Base-by-base conservation (phyloP, 2,329 filamentous ascomycete genomes). In the Ascocoryne sarcoides region DNA sequence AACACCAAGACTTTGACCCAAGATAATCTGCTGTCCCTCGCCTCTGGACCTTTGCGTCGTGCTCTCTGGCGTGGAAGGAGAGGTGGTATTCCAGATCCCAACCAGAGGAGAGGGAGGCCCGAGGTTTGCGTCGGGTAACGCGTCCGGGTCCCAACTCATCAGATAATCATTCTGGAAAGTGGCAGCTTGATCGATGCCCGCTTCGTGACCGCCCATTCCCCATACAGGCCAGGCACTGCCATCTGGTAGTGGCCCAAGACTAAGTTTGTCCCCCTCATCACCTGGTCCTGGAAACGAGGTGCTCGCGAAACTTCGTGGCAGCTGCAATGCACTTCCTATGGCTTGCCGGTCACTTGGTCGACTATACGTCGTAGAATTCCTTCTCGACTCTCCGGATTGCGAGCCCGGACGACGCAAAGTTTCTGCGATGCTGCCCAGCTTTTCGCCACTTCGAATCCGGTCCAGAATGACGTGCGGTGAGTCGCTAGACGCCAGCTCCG, bases 1-100 rank as follows among this genome's bases (percentile, higher is more conserved):
- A 1, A 70, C 67, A 20, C 83, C 60, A 16, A 83, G 67, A 44
- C 76, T 73, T 44, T 75, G 65, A 2, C 84, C 75, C 12, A 84
- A 66, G 12, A 61, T 62, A 10, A 66, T 55, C 46, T 83, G 78
- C 43, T 53, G 51, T 34, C 53, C 56, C 26, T 46, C 37, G 64
- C 60, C 36, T 71, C 71, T 50, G 71, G 75, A 5, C 57, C 47
- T 45, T 16, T 43, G 39, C 16, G 44, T 44, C 10, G 37, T 26
- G n/a, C 39, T 46, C 18, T 47, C 41, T 3, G 43, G 39, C 4
- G 33, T 29, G 20, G 49, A 48, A 21, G 30, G 36, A 12, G 41
- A 32, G 10, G 39, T 21, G 3, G 45, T 42, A 29, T 50, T 40
- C 51, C 53, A 54, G 8, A 37, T 45, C 0, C 68, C 66, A 15